These are phyloP conservation scores for Verbena officinalis DNA, from an alignment of 257 asterid species.

Conservation along the genomic window DNA sequence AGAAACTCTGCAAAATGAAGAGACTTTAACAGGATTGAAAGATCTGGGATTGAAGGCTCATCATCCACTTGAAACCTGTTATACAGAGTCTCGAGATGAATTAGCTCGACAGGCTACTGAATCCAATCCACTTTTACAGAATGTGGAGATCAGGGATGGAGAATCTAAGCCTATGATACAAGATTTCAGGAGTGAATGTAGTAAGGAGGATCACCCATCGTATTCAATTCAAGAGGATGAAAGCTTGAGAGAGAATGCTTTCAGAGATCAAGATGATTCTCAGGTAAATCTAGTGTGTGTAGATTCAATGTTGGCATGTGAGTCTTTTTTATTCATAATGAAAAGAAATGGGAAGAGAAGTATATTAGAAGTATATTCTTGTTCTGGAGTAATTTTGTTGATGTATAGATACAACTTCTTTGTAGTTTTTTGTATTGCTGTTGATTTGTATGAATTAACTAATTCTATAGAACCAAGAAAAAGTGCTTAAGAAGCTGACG, in stretches of 20 bases:
- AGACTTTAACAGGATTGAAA: slow-evolving; percentile 23
- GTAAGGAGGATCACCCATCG: slow-evolving; percentile 7
- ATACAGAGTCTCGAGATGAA: slow-evolving; percentile 3
- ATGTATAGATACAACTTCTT: neutral
- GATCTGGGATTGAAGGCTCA: slow-evolving; percentile 31
- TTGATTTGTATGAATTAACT: slow-evolving; percentile 21
- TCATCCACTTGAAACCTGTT: slow-evolving; percentile 6
- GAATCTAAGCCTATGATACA: slow-evolving; percentile 20
- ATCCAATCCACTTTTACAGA: slow-evolving; percentile 22
- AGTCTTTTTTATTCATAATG: slow-evolving; percentile 10
- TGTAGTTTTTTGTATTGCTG: neutral
- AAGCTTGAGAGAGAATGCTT: slow-evolving; percentile 16
- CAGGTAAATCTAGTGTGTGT: slow-evolving; percentile 25
- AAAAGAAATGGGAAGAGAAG: too few species aligned
- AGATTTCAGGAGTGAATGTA: slow-evolving; percentile 17
- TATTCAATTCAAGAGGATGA: slow-evolving; percentile 17
- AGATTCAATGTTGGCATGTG: slow-evolving; percentile 1
- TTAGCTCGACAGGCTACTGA: slow-evolving; percentile 17
- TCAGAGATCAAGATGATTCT: slow-evolving; percentile 24
- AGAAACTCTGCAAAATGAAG: slow-evolving; percentile 28
- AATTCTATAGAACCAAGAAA: slow-evolving; percentile 27
- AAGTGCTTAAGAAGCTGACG: slow-evolving; percentile 30
- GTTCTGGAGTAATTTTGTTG: neutral
- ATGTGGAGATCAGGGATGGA: slow-evolving; percentile 21
- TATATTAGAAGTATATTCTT: too few species aligned